Conservation (phyloP, 148 eudicot species). For the Oxyria digyna region DNA sequence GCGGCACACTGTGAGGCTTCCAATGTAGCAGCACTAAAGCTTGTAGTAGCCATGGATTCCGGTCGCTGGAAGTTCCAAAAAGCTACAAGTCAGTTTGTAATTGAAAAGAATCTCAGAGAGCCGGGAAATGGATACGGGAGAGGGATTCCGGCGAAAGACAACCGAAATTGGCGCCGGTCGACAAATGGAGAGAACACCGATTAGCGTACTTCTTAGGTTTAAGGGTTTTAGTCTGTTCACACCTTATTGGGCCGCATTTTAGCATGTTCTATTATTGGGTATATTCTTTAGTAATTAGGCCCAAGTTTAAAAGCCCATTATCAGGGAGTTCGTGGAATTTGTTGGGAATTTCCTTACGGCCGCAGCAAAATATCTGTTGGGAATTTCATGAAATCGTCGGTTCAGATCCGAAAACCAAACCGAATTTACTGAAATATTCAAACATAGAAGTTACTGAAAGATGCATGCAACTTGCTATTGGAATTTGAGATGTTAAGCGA, state of each 20-base stretch:
- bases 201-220: neutral
- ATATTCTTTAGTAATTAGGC: neutral
- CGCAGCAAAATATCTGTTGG: slow-evolving; percentile 81
- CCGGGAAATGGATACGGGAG: neutral
- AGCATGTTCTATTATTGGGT: neutral
- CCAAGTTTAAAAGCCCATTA: neutral
- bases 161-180: neutral
- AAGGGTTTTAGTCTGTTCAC: slow-evolving; percentile 1
- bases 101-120: neutral
- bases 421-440: too few species aligned
- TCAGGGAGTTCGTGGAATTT: slow-evolving; percentile 44
- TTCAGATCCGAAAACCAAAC: too few species aligned
- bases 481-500: too few species aligned
- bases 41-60: neutral
- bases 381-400: slow-evolving; percentile 45
- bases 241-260: too few species aligned
- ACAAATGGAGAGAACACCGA: neutral
- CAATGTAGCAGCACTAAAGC: neutral
- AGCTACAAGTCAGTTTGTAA: neutral
- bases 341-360: slow-evolving; percentile 49
- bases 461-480: too few species aligned
- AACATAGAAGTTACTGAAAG: too few species aligned
- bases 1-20: neutral
- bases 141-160: neutral
- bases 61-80: neutral